These are phyloP conservation scores for Phytophthora europaea DNA, from an alignment of 352 stramenopile species.

Conservation along the genomic window DNA sequence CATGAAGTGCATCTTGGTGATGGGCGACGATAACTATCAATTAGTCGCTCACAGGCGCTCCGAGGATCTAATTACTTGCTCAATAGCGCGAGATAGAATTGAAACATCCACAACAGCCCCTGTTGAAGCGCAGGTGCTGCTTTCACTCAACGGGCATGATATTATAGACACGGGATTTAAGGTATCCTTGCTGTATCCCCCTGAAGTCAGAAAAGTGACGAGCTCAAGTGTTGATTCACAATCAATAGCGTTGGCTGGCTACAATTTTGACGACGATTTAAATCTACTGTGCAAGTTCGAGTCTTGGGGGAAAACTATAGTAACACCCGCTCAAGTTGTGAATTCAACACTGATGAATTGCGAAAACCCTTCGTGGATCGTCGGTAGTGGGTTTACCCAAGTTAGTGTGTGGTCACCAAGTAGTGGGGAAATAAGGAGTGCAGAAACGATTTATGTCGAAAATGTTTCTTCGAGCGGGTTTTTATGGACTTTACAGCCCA, in stretches of 20 bases:
- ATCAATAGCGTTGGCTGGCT: constrained; percentile 39
- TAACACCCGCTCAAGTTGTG: constrained; percentile 33
- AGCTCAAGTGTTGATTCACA: neutral
- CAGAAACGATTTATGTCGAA: constrained; percentile 10
- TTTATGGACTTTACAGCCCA: constrained; percentile 44
- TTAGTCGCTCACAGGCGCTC: constrained; percentile 36
- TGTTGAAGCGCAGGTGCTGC: constrained; percentile 32
- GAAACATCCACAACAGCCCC: neutral
- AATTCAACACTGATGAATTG: constrained; percentile 57
- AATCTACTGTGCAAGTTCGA: constrained; percentile 56
- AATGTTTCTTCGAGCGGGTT: neutral
- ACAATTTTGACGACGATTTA: constrained; percentile 50
- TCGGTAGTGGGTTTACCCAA: constrained; percentile 12
- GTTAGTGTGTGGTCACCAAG: constrained; percentile 46
- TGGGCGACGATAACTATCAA: constrained; percentile 2
- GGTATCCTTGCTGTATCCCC: constrained; percentile 40
- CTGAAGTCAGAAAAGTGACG: constrained; percentile 35
- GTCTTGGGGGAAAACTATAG: constrained; percentile 20
- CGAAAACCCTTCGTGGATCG: constrained; percentile 31
- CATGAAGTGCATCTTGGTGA: constrained; percentile 46
- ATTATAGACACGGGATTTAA: constrained; percentile 46
- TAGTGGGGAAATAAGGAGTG: constrained; percentile 25
- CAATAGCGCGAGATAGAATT: neutral
- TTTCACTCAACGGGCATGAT: constrained; percentile 30
- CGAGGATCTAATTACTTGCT: constrained; percentile 35